phyloP scores from a whole-genome alignment of 768 basidiomycete genomes.

The Mycena galopus region DNA sequence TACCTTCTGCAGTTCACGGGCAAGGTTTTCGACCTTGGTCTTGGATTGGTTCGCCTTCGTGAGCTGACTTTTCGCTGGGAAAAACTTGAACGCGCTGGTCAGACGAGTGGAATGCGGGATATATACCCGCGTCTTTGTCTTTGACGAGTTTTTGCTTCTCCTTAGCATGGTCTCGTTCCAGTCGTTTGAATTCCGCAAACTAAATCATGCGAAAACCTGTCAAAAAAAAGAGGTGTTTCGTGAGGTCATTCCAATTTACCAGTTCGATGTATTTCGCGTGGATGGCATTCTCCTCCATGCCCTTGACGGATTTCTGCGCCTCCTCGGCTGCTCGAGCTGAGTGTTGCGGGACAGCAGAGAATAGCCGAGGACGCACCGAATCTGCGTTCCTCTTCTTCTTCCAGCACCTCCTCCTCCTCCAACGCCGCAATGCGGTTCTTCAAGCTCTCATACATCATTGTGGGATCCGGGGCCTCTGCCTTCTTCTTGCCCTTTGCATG shows the following conservation, averaged over 20 bases:
- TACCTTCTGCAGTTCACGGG: conserved; percentile 91
- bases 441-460: conserved; percentile 88
- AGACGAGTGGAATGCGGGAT: conserved; percentile 7
- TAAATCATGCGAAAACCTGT: conserved; percentile 46
- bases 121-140: conserved; percentile 89
- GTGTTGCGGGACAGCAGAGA: conserved; percentile 37
- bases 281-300: conserved; percentile 84
- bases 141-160: conserved; percentile 93
- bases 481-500: conserved; percentile 80
- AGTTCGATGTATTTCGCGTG: conserved; percentile 91
- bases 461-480: conserved; percentile 78
- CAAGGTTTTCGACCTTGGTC: conserved; percentile 91
- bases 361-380: conserved; percentile 67
- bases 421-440: conserved; percentile 91
- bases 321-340: conserved; percentile 75
- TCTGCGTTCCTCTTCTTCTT: conserved; percentile 87
- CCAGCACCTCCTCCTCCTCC: conserved; percentile 88
- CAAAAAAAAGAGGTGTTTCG: conserved; percentile 3
- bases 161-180: conserved; percentile 91
- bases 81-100: conserved; percentile 13
- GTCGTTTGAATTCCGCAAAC: conserved; percentile 90
- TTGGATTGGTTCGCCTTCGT: conserved; percentile 92
- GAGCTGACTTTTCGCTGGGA: conserved; percentile 83
- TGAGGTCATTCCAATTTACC: conserved; percentile 57
- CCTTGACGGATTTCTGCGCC: conserved; percentile 88